Conservation (phyloP, 345 rosid species). For the Geranium brycei region DNA sequence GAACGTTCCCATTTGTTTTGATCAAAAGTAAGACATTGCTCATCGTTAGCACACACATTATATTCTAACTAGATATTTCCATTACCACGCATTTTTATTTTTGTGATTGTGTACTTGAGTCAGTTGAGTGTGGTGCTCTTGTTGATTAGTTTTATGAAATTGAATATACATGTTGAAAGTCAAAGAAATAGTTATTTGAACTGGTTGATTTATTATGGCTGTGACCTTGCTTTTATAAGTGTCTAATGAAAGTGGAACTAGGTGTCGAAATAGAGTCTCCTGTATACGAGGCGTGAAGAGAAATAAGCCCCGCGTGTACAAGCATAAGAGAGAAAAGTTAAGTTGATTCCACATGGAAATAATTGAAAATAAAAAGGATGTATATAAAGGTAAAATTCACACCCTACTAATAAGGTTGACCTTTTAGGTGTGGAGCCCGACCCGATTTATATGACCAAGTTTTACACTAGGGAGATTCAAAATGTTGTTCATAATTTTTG, state of each 20-base stretch:
- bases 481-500: not conserved
- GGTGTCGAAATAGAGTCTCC: no score
- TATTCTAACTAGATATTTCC: not conserved
- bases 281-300: no score
- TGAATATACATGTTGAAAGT: not conserved
- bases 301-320: no score
- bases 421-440: no score
- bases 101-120: not conserved
- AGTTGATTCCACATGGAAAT: no score
- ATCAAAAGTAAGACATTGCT: slow-evolving; percentile 39
- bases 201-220: no score
- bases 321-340: no score
- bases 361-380: no score
- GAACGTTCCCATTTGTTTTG: slow-evolving; percentile 56
- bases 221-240: not conserved
- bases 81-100: not conserved
- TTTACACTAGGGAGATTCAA: not conserved
- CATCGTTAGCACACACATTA: not conserved
- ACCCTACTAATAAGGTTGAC: no score
- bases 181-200: not conserved
- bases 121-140: not conserved
- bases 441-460: no score
- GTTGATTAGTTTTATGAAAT: not conserved
- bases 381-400: no score
- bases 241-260: not conserved